Percentiles rank a stretch among this genome's conserved stretches.
Evolutionary conservation across 2,329 filamentous ascomycete species (phyloP).

Genomic region (Fusarium proliferatum): DNA sequence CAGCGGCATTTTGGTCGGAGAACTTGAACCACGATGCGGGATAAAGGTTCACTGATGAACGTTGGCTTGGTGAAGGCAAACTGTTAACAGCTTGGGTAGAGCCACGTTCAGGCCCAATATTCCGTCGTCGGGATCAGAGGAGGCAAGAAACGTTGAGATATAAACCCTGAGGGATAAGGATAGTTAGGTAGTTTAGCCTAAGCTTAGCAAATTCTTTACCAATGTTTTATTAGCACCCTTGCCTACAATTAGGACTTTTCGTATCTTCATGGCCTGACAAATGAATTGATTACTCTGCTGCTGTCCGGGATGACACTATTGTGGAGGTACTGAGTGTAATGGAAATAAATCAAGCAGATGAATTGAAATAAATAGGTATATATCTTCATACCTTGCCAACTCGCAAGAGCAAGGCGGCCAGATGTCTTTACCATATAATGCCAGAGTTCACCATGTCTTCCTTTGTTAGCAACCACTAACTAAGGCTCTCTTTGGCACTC

Average conservation of each 20-base stretch:
- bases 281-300: no score
- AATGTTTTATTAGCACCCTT: background rate
- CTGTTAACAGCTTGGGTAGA: accelerated
- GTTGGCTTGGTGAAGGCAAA: background rate
- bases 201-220: background rate
- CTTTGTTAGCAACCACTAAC: background rate
- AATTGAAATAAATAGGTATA: no score
- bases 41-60: accelerated
- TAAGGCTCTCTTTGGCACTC: background rate
- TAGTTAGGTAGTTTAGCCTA: background rate
- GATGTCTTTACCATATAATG: no score
- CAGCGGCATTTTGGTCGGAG: accelerated
- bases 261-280: no score
- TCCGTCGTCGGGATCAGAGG: accelerated
- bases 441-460: accelerated
- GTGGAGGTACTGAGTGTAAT: no score
- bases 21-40: accelerated
- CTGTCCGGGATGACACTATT: no score
- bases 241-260: no score
- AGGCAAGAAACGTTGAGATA: accelerated
- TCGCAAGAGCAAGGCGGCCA: no score
- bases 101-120: accelerated
- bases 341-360: no score
- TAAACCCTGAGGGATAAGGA: background rate
- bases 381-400: no score